phyloP scores from a whole-genome alignment of 2,329 filamentous ascomycete genomes.

The Phyllosticta ampelicida region DNA sequence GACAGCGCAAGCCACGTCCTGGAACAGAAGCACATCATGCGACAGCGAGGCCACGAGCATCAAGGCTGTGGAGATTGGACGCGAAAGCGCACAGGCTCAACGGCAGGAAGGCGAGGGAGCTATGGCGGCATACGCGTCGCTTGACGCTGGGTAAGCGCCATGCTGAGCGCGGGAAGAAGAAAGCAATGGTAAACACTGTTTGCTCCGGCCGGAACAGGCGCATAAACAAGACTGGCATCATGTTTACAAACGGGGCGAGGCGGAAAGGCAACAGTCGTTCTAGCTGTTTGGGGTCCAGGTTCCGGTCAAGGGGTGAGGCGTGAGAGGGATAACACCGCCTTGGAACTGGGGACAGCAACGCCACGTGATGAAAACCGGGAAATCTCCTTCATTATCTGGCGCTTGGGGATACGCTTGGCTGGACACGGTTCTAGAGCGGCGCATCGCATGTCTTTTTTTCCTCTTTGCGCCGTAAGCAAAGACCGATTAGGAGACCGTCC shows the following conservation, averaged over 20 bases:
- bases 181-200: neutral
- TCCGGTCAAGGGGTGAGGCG: neutral
- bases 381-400: neutral
- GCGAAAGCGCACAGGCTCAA: neutral
- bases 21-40: neutral
- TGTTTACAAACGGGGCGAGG: neutral
- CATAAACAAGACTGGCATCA: neutral
- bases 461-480: neutral
- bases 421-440: neutral
- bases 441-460: neutral
- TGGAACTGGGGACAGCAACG: neutral
- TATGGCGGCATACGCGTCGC: neutral
- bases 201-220: neutral
- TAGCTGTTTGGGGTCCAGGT: neutral
- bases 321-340: neutral
- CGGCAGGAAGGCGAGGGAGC: neutral
- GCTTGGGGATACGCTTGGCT: neutral
- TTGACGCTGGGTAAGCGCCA: neutral
- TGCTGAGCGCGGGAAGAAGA: neutral
- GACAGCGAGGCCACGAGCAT: neutral
- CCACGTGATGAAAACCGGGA: neutral
- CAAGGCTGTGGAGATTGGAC: neutral
- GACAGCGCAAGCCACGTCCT: neutral
- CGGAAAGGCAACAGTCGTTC: neutral
- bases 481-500: neutral